These are phyloP conservation scores for Panicum virgatum DNA, from an alignment of 202 grass and related monocot species.

Conservation along the genomic window DNA sequence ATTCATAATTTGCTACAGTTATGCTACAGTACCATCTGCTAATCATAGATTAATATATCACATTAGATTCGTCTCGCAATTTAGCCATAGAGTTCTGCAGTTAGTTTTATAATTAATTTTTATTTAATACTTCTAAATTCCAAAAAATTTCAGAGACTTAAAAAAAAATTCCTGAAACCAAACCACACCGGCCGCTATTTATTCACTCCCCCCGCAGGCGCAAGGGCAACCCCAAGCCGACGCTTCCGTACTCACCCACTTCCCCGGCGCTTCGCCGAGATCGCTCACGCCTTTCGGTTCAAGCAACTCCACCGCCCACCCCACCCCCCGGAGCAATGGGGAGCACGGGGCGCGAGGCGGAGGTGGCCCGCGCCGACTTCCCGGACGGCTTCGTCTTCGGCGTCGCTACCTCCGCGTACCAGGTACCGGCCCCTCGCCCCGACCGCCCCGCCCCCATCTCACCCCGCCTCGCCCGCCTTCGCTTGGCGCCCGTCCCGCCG, in stretches of 20 bases:
- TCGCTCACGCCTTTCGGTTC: slow-evolving; percentile 9
- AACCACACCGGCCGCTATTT: slow-evolving; percentile 14
- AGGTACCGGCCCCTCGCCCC: slow-evolving; percentile 47
- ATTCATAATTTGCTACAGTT: too few relatives aligned
- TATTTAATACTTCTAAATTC: too few relatives aligned
- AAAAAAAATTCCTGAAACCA: too few relatives aligned
- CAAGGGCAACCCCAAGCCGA: neutral
- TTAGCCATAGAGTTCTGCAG: too few relatives aligned
- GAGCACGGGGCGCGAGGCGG: slow-evolving; percentile 27
- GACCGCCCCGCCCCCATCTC: neutral
- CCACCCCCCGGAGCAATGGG: slow-evolving; percentile 54
- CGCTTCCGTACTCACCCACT: slow-evolving; percentile 7
- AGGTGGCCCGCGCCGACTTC: slow-evolving; percentile 74
- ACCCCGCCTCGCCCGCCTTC: neutral
- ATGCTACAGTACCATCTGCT: too few relatives aligned
- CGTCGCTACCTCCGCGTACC: slow-evolving; percentile 90
- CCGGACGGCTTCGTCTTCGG: slow-evolving; percentile 89
- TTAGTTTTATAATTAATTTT: too few relatives aligned
- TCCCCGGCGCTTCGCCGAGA: slow-evolving; percentile 30
- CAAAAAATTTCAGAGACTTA: too few relatives aligned
- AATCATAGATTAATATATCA: too few relatives aligned
- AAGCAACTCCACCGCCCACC: neutral
- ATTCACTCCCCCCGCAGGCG: neutral
- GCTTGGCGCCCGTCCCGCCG: neutral
- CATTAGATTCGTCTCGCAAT: too few relatives aligned